These are phyloP conservation scores for Selaginella moellendorffii DNA, from an alignment of 75 land plant species.

Conservation along the genomic window DNA sequence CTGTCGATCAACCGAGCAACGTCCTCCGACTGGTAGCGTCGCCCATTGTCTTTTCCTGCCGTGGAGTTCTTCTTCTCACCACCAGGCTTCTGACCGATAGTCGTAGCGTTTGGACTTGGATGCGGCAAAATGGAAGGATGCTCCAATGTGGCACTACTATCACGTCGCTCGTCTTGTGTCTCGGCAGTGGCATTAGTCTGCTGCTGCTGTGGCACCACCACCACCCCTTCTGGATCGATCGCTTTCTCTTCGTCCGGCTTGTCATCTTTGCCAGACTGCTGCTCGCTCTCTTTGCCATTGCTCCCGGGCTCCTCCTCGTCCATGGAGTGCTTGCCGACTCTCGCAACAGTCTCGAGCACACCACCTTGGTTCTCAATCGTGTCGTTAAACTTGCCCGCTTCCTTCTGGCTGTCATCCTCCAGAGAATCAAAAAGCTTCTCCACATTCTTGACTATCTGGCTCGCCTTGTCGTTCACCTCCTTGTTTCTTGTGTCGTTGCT, in stretches of 20 bases:
- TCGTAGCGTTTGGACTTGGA: too few species aligned
- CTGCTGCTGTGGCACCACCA: too few species aligned
- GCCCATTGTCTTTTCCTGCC: not conserved
- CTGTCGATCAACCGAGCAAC: slow-evolving; percentile 8
- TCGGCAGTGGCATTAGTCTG: too few species aligned
- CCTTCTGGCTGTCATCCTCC: not conserved
- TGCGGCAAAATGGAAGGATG: too few species aligned
- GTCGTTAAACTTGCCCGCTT: slow-evolving; percentile 1
- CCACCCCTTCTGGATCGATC: too few species aligned
- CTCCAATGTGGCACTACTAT: too few species aligned
- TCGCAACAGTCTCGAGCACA: slow-evolving; percentile 2
- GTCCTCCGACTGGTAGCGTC: not conserved
- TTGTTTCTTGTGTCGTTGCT: too few species aligned
- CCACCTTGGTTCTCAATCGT: slow-evolving; percentile 5
- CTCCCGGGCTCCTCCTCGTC: not conserved
- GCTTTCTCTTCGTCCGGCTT: not conserved
- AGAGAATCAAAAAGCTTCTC: not conserved
- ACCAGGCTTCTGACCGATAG: too few species aligned
- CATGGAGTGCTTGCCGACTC: slow-evolving; percentile 1
- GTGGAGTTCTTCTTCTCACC: not conserved
- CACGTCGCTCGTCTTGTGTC: too few species aligned
- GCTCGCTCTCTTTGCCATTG: not conserved
- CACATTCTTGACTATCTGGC: too few species aligned
- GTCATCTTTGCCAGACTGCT: not conserved
- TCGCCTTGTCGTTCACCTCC: too few species aligned